Evolutionary conservation across 352 stramenopile genomes (phyloP).

Genomic region (Pelagophyceae sp.): DNA sequence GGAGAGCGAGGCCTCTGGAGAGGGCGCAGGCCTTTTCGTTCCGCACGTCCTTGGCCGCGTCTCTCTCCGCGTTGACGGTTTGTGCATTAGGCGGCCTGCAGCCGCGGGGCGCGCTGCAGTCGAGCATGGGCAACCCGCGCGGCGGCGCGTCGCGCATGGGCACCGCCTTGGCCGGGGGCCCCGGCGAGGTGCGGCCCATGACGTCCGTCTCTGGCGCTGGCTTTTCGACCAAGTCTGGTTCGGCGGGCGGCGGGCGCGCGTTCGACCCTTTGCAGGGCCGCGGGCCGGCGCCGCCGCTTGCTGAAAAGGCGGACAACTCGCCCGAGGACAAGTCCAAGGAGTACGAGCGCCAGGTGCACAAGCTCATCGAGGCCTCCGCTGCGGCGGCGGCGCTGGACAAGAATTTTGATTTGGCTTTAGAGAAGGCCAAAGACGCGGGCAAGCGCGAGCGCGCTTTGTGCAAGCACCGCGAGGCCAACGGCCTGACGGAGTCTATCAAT

Average conservation of each 20-base stretch:
- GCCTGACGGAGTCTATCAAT: conserved; percentile 74
- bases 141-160: conserved; percentile 24
- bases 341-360: conserved; percentile 77
- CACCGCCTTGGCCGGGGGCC: conserved; percentile 36
- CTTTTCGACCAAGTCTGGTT: conserved; percentile 58
- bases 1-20: not conserved
- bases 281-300: conserved; percentile 60
- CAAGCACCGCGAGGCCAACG: conserved; percentile 76
- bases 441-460: conserved; percentile 77
- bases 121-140: no score
- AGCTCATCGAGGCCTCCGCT: conserved; percentile 77
- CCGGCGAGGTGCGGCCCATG: conserved; percentile 70
- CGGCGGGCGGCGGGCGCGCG: not conserved
- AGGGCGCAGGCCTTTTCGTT: not conserved
- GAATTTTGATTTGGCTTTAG: conserved; percentile 69
- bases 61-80: not conserved
- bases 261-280: conserved; percentile 78
- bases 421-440: conserved; percentile 60
- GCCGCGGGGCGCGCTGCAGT: no score
- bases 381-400: conserved; percentile 58
- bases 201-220: conserved; percentile 80
- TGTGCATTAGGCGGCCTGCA: conserved; percentile 20
- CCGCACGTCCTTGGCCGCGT: not conserved
- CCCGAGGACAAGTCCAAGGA: conserved; percentile 78
- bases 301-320: conserved; percentile 79